A percentile compares a stretch with the other conserved stretches of the same genome.
Conservation (phyloP, 202 grass and related monocot genomes). For the Panicum virgatum region DNA sequence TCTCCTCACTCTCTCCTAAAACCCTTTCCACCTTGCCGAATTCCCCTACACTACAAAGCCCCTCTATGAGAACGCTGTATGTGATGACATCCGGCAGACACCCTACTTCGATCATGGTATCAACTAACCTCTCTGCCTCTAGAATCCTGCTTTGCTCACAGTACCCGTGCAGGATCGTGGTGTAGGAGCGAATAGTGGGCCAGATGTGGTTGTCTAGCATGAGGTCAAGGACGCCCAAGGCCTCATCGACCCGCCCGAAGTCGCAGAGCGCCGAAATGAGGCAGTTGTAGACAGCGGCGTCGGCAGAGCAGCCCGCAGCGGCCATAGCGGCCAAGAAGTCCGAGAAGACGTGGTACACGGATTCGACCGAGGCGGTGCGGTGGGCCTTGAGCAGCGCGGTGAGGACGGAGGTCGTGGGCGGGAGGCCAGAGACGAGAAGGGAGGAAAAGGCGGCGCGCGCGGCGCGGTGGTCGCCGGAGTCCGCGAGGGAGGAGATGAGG, state of each 20-base stretch:
- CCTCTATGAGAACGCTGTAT: slow-evolving; percentile 66
- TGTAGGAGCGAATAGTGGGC: slow-evolving; percentile 59
- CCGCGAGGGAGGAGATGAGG: slow-evolving; percentile 58
- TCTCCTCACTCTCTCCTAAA: slow-evolving; percentile 46
- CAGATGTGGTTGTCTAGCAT: slow-evolving; percentile 45
- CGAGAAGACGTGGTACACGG: slow-evolving; percentile 10
- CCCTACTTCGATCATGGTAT: slow-evolving; percentile 40
- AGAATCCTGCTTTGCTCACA: slow-evolving; percentile 52
- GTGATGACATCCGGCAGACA: slow-evolving; percentile 67
- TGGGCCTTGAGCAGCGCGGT: slow-evolving; percentile 53
- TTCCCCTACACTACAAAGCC: slow-evolving; percentile 52
- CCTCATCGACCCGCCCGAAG: slow-evolving; percentile 47
- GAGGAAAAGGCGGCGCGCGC: slow-evolving; percentile 44
- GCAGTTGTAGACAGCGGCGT: slow-evolving; percentile 51
- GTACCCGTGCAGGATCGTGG: slow-evolving; percentile 57
- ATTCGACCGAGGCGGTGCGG: slow-evolving; percentile 7
- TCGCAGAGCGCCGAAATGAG: slow-evolving; percentile 62
- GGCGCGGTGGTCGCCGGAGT: slow-evolving; percentile 31
- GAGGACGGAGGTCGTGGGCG: slow-evolving; percentile 44
- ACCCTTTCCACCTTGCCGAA: slow-evolving; percentile 58
- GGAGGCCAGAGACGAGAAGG: slow-evolving; percentile 43
- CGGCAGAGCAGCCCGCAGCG: slow-evolving; percentile 36
- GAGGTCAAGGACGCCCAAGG: slow-evolving; percentile 56
- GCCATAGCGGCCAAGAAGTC: slow-evolving; percentile 10
- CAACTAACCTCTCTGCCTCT: slow-evolving; percentile 56